Base-by-base conservation (phyloP, 1,284 basidiomycete species). In the Limonomyces culmigenus region DNA sequence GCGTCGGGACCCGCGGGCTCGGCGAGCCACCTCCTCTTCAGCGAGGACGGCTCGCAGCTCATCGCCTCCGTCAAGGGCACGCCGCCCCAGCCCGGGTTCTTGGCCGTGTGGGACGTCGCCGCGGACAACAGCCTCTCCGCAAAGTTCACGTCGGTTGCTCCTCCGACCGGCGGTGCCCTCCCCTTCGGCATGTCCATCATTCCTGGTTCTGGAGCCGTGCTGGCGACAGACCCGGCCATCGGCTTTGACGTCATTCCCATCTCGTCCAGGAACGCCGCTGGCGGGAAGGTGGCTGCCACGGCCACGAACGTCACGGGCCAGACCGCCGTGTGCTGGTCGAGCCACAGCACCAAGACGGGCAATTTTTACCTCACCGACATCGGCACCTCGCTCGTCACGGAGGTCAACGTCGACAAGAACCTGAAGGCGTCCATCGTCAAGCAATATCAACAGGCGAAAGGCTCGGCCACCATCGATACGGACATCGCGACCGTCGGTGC, bases 291-390 rank as follows among this genome's bases (percentile, higher is more conserved):
- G 11, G 43, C 42, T 16, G 35, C 41, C 3, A 38, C 45, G 15
- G 54, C 49, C n/a, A 47, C 56, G 5, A 39, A 51, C 13, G 60
- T 67, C 35, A 44, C 47, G 10, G 60, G 59, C 12, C 63, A 67
- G 49, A 42, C 38, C n/a, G 65, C 63, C 20, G 63, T 57, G 13
- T 67, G 65, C 52, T 68, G 65, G 66, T 57, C 58, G 15, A 52
- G 51, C 38, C 63, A 60, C 50, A 62, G 60, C 46, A 45, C 45
- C 30, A 53, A 58, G 50, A 66, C 63, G 1, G 60, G 60, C 8
- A 65, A 60, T 50, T 66, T 63, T 51, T 69, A 62, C 48, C 43
- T 69, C 17, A 62, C 56, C 12, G 65, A 69, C 42, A 53, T 63
- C 38, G 55, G 49, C 17, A 63, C 60, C 12, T 46, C 57, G 5